Evolutionary conservation across 2,329 filamentous ascomycete species (phyloP).

Genomic region (Aspergillus neotritici): DNA sequence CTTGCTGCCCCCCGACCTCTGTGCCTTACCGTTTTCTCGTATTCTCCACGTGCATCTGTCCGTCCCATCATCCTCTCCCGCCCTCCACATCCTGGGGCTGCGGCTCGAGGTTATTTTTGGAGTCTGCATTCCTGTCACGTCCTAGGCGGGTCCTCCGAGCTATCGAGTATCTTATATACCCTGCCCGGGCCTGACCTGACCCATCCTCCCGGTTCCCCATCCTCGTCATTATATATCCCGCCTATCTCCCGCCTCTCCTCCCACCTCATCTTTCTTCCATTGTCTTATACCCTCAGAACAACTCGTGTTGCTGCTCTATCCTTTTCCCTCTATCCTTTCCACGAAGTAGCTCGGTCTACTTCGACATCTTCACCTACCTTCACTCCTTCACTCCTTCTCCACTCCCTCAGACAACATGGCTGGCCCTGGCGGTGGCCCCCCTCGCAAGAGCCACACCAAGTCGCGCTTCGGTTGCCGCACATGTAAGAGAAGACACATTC

Average conservation of each 20-base stretch:
- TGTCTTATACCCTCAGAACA: no score
- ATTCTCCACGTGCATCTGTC: constrained; percentile 21
- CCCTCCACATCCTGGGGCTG: constrained; percentile 14
- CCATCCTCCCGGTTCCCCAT: not conserved
- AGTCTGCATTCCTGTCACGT: constrained; percentile 9
- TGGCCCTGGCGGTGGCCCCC: constrained; percentile 89
- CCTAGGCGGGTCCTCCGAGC: no score
- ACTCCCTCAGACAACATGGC: constrained; percentile 57
- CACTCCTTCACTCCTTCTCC: not conserved
- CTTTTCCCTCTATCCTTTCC: not conserved
- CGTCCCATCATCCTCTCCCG: constrained; percentile 11
- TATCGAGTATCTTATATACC: no score
- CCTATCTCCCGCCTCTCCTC: not conserved
- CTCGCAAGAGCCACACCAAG: constrained; percentile 90
- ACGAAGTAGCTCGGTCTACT: constrained; percentile 1
- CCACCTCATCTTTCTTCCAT: not conserved
- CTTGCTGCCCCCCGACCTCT: constrained; percentile 1
- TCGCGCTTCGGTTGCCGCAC: constrained; percentile 97
- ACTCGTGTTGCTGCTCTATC: not conserved
- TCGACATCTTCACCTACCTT: constrained; percentile 1
- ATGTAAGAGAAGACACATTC: constrained; percentile 94
- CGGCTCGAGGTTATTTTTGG: constrained; percentile 22
- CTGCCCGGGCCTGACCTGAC: not conserved
- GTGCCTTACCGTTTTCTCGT: constrained; percentile 21
- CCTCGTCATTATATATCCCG: not conserved